A percentile compares a stretch with the other conserved stretches of the same genome.
These are phyloP conservation scores for Mortierella sp. DNA, from an alignment of 371 early-diverging fungal species.

Conservation along the genomic window DNA sequence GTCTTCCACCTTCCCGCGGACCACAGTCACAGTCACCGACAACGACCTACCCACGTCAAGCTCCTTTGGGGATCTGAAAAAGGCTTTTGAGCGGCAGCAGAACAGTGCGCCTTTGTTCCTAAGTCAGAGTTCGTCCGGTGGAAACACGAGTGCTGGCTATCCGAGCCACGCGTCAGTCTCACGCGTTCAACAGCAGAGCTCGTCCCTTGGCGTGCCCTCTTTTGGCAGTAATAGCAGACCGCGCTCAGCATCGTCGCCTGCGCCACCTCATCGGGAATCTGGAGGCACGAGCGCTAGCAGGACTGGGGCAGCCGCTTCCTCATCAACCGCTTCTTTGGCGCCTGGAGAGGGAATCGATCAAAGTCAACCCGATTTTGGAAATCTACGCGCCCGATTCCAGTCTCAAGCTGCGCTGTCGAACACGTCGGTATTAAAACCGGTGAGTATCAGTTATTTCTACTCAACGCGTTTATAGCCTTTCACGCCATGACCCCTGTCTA, in stretches of 20 bases:
- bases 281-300: not conserved
- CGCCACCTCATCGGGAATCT: constrained; percentile 14
- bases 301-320: not conserved
- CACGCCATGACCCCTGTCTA: too few relatives aligned
- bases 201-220: not conserved
- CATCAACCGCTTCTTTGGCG: not conserved
- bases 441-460: too few relatives aligned
- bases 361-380: constrained; percentile 41
- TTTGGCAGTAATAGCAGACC: constrained; percentile 16
- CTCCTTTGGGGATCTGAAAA: constrained; percentile 44
- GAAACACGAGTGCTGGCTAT: constrained; percentile 3
- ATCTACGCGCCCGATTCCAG: constrained; percentile 48
- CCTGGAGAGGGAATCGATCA: constrained; percentile 32
- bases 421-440: constrained; percentile 15
- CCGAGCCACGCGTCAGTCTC: constrained; percentile 15
- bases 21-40: constrained; percentile 18
- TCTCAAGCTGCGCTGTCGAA: constrained; percentile 28
- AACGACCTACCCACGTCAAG: constrained; percentile 19
- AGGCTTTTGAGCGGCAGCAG: constrained; percentile 42
- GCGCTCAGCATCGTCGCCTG: constrained; percentile 39
- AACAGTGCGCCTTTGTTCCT: constrained; percentile 33
- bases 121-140: not conserved
- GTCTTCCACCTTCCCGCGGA: not conserved
- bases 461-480: too few relatives aligned
- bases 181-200: constrained; percentile 8